These are phyloP conservation scores for Epichloe hybrida DNA, from an alignment of 2,329 filamentous ascomycete genomes.

Conservation along the genomic window DNA sequence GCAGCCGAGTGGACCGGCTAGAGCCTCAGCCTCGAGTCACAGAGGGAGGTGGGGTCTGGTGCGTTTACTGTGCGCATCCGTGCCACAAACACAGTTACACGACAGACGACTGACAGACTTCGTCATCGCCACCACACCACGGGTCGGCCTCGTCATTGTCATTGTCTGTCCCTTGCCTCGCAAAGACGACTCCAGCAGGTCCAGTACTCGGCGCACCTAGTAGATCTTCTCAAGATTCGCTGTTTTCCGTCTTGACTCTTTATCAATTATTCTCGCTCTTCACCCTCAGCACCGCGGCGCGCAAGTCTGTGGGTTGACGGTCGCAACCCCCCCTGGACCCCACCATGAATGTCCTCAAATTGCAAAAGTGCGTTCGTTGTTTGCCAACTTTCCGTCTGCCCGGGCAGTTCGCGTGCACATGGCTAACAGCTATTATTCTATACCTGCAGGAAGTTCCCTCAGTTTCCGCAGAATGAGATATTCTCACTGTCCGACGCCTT, in stretches of 20 bases:
- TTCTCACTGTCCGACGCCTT: conserved; percentile 89
- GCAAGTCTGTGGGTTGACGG: conserved; percentile 1
- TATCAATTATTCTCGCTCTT: not conserved
- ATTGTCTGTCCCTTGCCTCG: too few relatives aligned
- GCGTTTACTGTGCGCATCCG: too few relatives aligned
- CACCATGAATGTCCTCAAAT: conserved; percentile 85
- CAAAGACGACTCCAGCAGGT: not conserved
- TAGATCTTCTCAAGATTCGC: not conserved
- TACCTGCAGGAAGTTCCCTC: conserved; percentile 73
- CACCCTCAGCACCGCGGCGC: not conserved
- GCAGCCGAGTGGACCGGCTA: too few relatives aligned
- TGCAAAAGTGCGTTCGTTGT: conserved; percentile 58
- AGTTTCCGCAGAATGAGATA: conserved; percentile 91
- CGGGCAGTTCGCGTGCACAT: conserved; percentile 7
- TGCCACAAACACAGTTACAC: too few relatives aligned
- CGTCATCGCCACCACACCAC: too few relatives aligned
- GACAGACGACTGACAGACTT: too few relatives aligned
- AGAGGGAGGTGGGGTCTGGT: too few relatives aligned
- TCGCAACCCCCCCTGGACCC: conserved; percentile 9
- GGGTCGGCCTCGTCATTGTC: too few relatives aligned
- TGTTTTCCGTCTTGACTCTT: not conserved
- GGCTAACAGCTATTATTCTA: not conserved
- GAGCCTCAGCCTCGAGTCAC: too few relatives aligned
- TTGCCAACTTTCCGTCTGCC: not conserved
- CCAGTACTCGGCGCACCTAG: not conserved